phyloP scores from a whole-genome alignment of 176 grass and related monocot species.

The Musa beccarii region DNA sequence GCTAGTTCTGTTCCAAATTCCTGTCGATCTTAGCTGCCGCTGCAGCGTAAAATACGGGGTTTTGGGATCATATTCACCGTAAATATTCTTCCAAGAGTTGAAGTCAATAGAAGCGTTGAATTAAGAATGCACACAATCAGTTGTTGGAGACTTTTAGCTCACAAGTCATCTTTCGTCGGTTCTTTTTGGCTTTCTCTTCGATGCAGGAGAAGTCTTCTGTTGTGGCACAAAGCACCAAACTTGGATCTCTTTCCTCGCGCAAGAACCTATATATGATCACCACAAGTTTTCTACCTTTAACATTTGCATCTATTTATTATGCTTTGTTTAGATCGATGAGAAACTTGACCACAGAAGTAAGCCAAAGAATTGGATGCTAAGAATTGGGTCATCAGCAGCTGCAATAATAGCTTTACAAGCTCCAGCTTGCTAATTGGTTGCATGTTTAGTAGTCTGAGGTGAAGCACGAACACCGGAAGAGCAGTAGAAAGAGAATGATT shows the following conservation, averaged over 20 bases:
- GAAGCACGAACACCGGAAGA: neutral
- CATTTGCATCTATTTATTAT: too few species aligned
- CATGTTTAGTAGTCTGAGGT: neutral
- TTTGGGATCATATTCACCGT: conserved; percentile 2
- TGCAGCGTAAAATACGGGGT: neutral
- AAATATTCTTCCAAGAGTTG: conserved; percentile 11
- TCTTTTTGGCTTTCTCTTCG: neutral
- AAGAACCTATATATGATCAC: neutral
- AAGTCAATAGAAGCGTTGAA: neutral
- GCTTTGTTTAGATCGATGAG: too few species aligned
- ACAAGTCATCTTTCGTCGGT: conserved; percentile 11
- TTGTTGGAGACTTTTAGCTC: conserved; percentile 8
- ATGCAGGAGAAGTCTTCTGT: neutral
- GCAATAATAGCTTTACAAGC: neutral
- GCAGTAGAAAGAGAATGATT: neutral
- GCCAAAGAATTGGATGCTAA: too few species aligned
- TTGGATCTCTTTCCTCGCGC: conserved; percentile 10
- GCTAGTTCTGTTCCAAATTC: neutral
- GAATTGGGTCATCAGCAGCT: too few species aligned
- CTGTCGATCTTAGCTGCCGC: conserved; percentile 3
- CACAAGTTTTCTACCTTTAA: neutral
- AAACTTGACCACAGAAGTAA: too few species aligned
- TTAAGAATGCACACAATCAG: conserved; percentile 10
- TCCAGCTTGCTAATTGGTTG: neutral
- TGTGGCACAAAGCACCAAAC: conserved; percentile 16